Base-by-base conservation (phyloP, 2,329 filamentous ascomycete genomes). In the Xylaria multiplex region DNA sequence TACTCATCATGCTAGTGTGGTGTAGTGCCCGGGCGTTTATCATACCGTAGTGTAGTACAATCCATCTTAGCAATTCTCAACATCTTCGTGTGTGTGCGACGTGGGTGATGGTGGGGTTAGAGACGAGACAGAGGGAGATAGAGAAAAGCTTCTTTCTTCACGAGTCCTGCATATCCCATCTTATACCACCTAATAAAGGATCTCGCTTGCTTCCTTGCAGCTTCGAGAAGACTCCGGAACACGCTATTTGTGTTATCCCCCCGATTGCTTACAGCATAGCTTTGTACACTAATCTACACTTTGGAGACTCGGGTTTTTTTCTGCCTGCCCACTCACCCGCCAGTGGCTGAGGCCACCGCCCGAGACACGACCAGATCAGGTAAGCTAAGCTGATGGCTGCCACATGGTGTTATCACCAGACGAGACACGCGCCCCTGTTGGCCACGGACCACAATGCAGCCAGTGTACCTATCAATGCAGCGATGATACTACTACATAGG, bases 1-100 rank as follows among this genome's bases (percentile, higher is more conserved):
- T 66, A 66, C 64, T 66, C 64, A 66, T 66, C 64, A 42, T 56
- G 11, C 22, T n/a, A n/a, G n/a, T n/a, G n/a, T n/a, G n/a, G n/a
- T n/a, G n/a, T 59, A 59, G 55, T 59, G 64, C 64, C 42, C 42
- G 13, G 32, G 59, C 59, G 64, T 49, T 59, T 62, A 46, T 40
- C 13, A 42, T 52, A 45, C 13, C 45, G 30, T 55, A 24, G 9
- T 42, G 42, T 9, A 40, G 13, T 40, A 5, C 9, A 40, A 37
- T 37, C 3, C 8, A 37, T 8, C 11, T 35, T 6, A 58, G 40
- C 60, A 45, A 37, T 63, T 22, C 30, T 9, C n/a, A 46, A 49
- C n/a, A 5, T 27, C 27, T 13, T 48, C n/a, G n/a, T 55, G 53
- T 30, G 35, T 40, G 37, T 40, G 37, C 27, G 22, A 43, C 35